Evolutionary conservation across 2,329 filamentous ascomycete species (phyloP), one percentile per base, ranked within the genome.

Genomic region (Claviceps capensis): DNA sequence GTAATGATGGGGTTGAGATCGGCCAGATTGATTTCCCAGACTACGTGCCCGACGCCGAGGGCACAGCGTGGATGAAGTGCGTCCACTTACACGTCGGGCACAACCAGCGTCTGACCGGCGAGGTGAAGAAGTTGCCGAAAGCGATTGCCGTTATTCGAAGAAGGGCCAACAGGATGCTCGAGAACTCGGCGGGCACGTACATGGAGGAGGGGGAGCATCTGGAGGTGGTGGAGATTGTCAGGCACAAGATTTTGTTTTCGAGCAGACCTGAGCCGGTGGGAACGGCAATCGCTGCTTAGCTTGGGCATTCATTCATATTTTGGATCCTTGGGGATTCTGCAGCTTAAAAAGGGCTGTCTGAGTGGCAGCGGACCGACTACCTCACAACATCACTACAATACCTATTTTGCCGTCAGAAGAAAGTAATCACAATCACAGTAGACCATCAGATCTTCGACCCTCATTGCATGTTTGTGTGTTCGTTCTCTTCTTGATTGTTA

Each of bases 1-100:
- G 68, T 38, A 54, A 56, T 5, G 62, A 65, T 17, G 55, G 63
- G 2, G 17, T 54, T 16, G 60, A 67, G 19, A 74, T 95, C 57
- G 89, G 89, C 36, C 82, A 79, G 52, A 75, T 95, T 34, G 77
- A 85, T 36, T 95, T 95, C 61, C 88, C 88, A 1, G 77, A 87
- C 59, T 88, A 90, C 64, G 73, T 78, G 8, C 61, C 62, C 13
- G 65, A 59, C 26, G 59, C 60, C 13, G 61, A 62, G 48, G 66
- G 80, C 59, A 83, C 79, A 0, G 78, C 77, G 9, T 96, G 90
- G 90, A 95, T 91, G 86, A 94, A 89, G 69, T 77, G 81, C 38
- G 88, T 91, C 30, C 87, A 95, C 63, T 71, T 97, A 48, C 95
- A 91, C 63, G 79, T 97, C 4, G 93, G 91, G 5, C 80, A 84